Percentiles rank a stretch among this genome's conserved stretches.
Evolutionary conservation across 1,284 basidiomycete species (phyloP).

Genomic region (Rhodotorula glutinis): DNA sequence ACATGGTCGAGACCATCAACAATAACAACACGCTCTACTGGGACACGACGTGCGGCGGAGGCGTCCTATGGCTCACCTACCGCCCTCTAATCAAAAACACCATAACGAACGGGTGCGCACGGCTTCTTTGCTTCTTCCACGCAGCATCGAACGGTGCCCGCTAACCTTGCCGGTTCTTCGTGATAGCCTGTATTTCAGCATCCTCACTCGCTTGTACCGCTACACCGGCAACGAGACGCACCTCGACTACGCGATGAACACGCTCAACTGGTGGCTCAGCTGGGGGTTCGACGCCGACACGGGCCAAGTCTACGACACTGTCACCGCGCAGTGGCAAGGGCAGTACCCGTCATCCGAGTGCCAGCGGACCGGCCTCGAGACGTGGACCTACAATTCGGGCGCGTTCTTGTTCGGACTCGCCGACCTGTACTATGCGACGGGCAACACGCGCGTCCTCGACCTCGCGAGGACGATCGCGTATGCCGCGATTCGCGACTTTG

Average conservation of each 20-base stretch:
- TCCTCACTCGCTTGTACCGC: slow-evolving; percentile 31
- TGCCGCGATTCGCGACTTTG: slow-evolving; percentile 29
- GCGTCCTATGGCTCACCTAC: slow-evolving; percentile 37
- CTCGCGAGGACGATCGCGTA: slow-evolving; percentile 30
- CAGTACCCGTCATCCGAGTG: slow-evolving; percentile 1
- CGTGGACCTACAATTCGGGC: slow-evolving; percentile 36
- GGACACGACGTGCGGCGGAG: slow-evolving; percentile 35
- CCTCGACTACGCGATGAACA: slow-evolving; percentile 26
- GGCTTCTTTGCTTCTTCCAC: neutral
- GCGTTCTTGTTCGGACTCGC: slow-evolving; percentile 31
- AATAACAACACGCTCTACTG: slow-evolving; percentile 34
- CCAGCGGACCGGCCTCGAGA: slow-evolving; percentile 7
- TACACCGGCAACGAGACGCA: slow-evolving; percentile 27
- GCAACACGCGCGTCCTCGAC: slow-evolving; percentile 20
- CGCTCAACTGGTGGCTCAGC: slow-evolving; percentile 37
- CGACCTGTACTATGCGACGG: slow-evolving; percentile 30
- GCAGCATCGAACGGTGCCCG: neutral
- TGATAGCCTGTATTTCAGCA: slow-evolving; percentile 28
- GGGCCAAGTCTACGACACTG: slow-evolving; percentile 29
- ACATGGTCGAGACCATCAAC: slow-evolving; percentile 18
- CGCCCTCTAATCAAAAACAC: slow-evolving; percentile 33
- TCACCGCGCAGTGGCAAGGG: slow-evolving; percentile 5
- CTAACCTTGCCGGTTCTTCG: no score
- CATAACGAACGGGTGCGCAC: slow-evolving; percentile 31
- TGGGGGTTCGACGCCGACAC: slow-evolving; percentile 29